These are phyloP conservation scores for Nematodospora valgi DNA, from an alignment of 805 yeast genomes.

Conservation along the genomic window DNA sequence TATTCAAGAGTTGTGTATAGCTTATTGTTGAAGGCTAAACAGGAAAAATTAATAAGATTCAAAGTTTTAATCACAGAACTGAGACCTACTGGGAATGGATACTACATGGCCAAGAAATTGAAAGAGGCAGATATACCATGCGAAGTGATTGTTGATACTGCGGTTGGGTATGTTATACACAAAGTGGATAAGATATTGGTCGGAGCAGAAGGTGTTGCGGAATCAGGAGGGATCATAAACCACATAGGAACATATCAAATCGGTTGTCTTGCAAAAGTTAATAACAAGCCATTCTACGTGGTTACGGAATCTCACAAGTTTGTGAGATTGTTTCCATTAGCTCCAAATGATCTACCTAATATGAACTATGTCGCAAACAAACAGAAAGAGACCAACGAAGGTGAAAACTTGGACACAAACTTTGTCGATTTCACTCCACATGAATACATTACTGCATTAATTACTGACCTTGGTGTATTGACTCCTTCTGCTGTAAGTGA, in stretches of 20 bases:
- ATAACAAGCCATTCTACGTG: conserved; percentile 90
- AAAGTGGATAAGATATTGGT: conserved; percentile 90
- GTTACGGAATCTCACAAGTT: conserved; percentile 95
- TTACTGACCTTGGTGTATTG: conserved; percentile 93
- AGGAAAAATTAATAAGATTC: conserved; percentile 71
- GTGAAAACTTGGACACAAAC: conserved; percentile 25
- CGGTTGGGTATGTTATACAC: conserved; percentile 89
- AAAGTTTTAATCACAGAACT: conserved; percentile 92
- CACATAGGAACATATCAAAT: conserved; percentile 93
- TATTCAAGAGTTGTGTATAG: conserved; percentile 86
- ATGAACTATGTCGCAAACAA: conserved; percentile 18
- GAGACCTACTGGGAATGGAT: conserved; percentile 76
- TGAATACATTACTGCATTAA: conserved; percentile 89
- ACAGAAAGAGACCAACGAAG: conserved; percentile 19
- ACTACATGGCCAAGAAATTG: conserved; percentile 64
- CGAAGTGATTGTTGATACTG: conserved; percentile 83
- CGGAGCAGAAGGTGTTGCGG: conserved; percentile 99
- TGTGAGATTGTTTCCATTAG: conserved; percentile 91
- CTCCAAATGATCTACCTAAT: conserved; percentile 85
- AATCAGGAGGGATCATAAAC: conserved; percentile 96
- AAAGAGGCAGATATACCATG: conserved; percentile 79
- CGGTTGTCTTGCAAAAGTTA: conserved; percentile 85
- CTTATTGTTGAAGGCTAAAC: conserved; percentile 70
- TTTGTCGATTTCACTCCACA: conserved; percentile 91
- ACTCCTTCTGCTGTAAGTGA: conserved; percentile 99